phyloP scores from a whole-genome alignment of 176 grass and related monocot species.

The Thinopyrum elongatum region DNA sequence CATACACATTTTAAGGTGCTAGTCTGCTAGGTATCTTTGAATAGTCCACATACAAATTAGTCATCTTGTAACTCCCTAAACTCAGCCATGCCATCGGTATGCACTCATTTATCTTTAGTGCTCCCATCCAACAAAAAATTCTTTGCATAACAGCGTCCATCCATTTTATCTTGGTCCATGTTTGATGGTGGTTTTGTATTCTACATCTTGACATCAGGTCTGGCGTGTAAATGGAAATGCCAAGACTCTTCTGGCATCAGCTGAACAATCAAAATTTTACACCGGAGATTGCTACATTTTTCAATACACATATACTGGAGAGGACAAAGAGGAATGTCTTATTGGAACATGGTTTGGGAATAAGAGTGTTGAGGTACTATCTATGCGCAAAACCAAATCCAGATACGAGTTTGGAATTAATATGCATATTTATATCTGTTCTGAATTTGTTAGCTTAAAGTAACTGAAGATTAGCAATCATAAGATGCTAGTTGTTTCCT shows the following conservation, averaged over 20 bases:
- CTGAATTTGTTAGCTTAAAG: neutral
- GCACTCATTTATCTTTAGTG: conserved; percentile 12
- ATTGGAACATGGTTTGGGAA: conserved; percentile 97
- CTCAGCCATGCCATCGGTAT: neutral
- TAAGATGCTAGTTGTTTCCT: neutral
- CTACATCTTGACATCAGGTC: conserved; percentile 54
- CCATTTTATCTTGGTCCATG: conserved; percentile 17
- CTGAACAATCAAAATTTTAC: conserved; percentile 78
- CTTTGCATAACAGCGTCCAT: neutral
- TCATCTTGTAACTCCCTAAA: conserved; percentile 3
- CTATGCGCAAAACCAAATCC: neutral
- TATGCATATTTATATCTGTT: conserved; percentile 2
- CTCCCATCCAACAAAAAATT: neutral
- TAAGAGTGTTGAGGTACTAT: conserved; percentile 79
- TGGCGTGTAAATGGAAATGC: conserved; percentile 80
- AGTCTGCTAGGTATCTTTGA: conserved; percentile 4
- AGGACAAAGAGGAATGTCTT: conserved; percentile 86
- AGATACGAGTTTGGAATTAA: conserved; percentile 21
- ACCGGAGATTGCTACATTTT: conserved; percentile 96
- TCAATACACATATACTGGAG: conserved; percentile 82
- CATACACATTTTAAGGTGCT: neutral
- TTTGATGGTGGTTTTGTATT: conserved; percentile 26
- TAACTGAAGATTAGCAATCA: neutral
- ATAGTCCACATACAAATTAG: neutral
- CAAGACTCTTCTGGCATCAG: conserved; percentile 60